phyloP scores from a whole-genome alignment of 2,329 filamentous ascomycete genomes.

The Calonectria ilicicola region DNA sequence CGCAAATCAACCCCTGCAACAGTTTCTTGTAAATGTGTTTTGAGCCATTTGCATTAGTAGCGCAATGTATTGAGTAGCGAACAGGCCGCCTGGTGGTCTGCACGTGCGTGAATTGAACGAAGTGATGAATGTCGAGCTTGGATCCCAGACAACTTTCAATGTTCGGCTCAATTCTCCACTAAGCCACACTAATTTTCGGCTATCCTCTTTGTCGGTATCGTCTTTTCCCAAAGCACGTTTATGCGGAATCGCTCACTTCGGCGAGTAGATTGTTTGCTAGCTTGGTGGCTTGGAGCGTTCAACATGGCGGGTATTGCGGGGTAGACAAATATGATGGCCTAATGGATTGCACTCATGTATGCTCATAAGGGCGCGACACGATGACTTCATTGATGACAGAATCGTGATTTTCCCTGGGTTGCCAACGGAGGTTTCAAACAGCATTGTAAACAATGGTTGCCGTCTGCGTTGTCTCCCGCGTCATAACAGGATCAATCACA shows the following conservation, averaged over 20 bases:
- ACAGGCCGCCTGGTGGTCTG: background rate
- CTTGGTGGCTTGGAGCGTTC: background rate
- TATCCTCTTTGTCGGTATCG: constrained; percentile 3
- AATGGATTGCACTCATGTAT: too few species aligned
- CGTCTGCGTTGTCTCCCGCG: background rate
- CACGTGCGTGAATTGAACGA: background rate
- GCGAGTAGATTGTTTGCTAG: background rate
- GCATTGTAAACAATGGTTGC: constrained; percentile 8
- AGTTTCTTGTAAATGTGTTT: background rate
- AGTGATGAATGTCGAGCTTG: background rate
- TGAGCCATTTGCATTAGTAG: constrained; percentile 1
- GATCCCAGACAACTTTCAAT: background rate
- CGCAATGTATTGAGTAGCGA: background rate
- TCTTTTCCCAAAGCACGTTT: background rate
- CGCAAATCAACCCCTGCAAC: background rate
- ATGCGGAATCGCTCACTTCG: background rate
- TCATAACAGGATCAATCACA: background rate
- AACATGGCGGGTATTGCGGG: background rate
- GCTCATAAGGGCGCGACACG: background rate
- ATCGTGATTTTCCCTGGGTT: background rate
- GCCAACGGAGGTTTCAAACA: background rate
- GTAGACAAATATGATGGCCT: background rate
- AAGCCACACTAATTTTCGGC: background rate
- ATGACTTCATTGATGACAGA: background rate
- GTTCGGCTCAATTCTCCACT: background rate